A percentile compares a stretch with the other conserved stretches of the same genome.
Evolutionary conservation across 306 rosid species (phyloP).

Genomic region (Canavalia gladiata): DNA sequence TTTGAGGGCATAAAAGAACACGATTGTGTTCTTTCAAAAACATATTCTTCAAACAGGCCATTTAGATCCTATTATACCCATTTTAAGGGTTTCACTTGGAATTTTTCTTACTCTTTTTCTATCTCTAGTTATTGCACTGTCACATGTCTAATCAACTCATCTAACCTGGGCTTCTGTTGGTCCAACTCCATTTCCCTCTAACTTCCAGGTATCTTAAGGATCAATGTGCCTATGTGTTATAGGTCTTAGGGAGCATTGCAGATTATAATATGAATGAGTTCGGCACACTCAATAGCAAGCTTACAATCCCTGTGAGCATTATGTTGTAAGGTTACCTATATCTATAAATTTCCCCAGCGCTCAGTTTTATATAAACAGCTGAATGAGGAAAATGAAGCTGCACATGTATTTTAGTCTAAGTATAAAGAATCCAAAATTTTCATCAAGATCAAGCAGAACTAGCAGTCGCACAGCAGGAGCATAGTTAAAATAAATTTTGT

Average conservation of each 20-base stretch:
- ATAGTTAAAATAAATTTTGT: slow-evolving; percentile 21
- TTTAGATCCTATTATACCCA: neutral
- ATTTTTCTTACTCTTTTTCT: slow-evolving; percentile 1
- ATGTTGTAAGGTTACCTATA: neutral
- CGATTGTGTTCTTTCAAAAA: neutral
- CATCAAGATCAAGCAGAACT: slow-evolving; percentile 29
- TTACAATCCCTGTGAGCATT: neutral
- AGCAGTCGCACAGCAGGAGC: slow-evolving; percentile 11
- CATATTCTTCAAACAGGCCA: slow-evolving; percentile 14
- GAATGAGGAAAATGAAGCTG: slow-evolving; percentile 28
- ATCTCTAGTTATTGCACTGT: slow-evolving; percentile 26
- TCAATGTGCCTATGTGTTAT: neutral
- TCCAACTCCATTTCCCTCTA: neutral
- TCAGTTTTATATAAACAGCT: slow-evolving; percentile 23
- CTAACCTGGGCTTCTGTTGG: neutral
- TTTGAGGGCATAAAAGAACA: neutral
- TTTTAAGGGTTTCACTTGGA: slow-evolving; percentile 14
- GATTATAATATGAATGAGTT: neutral
- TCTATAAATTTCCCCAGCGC: neutral
- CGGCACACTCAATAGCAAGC: slow-evolving; percentile 9
- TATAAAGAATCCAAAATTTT: slow-evolving; percentile 37
- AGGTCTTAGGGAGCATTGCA: neutral
- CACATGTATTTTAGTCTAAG: neutral
- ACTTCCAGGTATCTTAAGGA: slow-evolving; percentile 21
- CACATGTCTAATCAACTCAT: slow-evolving; percentile 5